A percentile compares a stretch with the other conserved stretches of the same genome.
phyloP scores from a whole-genome alignment of 176 grass and related monocot genomes.

The sorghum (Sorghum bicolor) region Sorghum_bicolor_NCBIv3 NC_012872.2:71835001-71835500 shows the following conservation, averaged over 20 bases:
- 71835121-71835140: conserved; percentile 53
- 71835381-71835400: conserved; percentile 49
- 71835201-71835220: conserved; percentile 55
- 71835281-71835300: conserved; percentile 18
- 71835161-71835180: conserved; percentile 50
- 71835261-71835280: conserved; percentile 21
- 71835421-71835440: conserved; percentile 46
- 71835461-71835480: conserved; percentile 45
- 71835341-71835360: conserved; percentile 42
- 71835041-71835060: conserved; percentile 29
- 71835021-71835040: conserved; percentile 65
- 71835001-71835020: conserved; percentile 54
- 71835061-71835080: neutral
- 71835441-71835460: conserved; percentile 40
- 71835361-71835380: conserved; percentile 54
- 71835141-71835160: conserved; percentile 27
- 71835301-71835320: conserved; percentile 29
- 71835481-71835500: conserved; percentile 10
- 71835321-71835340: neutral
- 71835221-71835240: conserved; percentile 32
- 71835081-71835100: conserved; percentile 26
- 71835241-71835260: neutral
- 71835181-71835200: conserved; percentile 37
- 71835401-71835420: conserved; percentile 59
- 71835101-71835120: conserved; percentile 50